Evolutionary conservation across 1,139 yeast species (phyloP).

Genomic region (Barnettozyma hawaiiensis): DNA sequence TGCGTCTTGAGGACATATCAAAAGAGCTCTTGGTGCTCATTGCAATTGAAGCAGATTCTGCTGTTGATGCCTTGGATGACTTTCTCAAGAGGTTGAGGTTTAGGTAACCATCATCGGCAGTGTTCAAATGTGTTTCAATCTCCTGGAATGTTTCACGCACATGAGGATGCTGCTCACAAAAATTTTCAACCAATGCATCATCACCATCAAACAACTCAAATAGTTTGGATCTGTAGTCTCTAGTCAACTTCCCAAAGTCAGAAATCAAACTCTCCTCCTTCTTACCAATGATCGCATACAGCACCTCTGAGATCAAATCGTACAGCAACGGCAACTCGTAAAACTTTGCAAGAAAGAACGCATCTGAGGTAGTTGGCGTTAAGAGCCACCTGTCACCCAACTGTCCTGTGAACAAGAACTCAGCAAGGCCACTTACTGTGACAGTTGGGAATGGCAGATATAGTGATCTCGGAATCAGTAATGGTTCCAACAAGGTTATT

Average conservation of each 20-base stretch:
- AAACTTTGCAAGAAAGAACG: slow-evolving; percentile 54
- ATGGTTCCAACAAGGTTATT: slow-evolving; percentile 41
- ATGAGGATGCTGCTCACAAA: slow-evolving; percentile 20
- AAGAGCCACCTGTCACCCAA: slow-evolving; percentile 68
- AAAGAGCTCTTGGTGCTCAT: slow-evolving; percentile 10
- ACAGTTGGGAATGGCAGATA: slow-evolving; percentile 61
- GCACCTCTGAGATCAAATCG: slow-evolving; percentile 60
- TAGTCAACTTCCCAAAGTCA: slow-evolving; percentile 28
- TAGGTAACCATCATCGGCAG: slow-evolving; percentile 58
- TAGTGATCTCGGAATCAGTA: slow-evolving; percentile 58
- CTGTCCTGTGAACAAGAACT: slow-evolving; percentile 73
- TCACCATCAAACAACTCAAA: slow-evolving; percentile 12
- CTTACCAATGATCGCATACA: slow-evolving; percentile 63
- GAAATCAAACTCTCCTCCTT: slow-evolving; percentile 50
- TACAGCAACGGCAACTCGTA: slow-evolving; percentile 64
- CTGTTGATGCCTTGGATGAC: slow-evolving; percentile 30
- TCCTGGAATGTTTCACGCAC: slow-evolving; percentile 23
- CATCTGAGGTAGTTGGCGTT: slow-evolving; percentile 61
- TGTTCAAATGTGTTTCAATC: slow-evolving; percentile 40
- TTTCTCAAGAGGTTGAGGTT: slow-evolving; percentile 51
- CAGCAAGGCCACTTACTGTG: slow-evolving; percentile 61
- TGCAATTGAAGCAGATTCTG: slow-evolving; percentile 7
- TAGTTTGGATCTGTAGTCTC: slow-evolving; percentile 14
- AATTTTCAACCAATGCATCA: slow-evolving; percentile 9
- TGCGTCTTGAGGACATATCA: slow-evolving; percentile 9